phyloP scores from a whole-genome alignment of 441 rosid species.

The Corymbia citriodora region DNA sequence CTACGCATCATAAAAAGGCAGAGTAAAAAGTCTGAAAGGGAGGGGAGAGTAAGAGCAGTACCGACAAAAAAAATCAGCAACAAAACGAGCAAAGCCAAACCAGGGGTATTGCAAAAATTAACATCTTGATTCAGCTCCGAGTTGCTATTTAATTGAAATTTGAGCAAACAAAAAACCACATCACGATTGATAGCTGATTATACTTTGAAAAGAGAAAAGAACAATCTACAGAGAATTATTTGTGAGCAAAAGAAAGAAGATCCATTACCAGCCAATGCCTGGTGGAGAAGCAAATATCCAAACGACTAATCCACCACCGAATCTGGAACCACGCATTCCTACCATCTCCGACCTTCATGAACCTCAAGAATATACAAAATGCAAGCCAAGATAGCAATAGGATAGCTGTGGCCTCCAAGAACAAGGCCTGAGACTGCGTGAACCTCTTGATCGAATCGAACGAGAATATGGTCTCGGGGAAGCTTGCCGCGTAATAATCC shows the following conservation, averaged over 20 bases:
- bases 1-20: too few species aligned
- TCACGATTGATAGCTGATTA: neutral
- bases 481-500: conserved; percentile 29
- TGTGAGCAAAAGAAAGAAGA: neutral
- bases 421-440: conserved; percentile 90
- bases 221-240: neutral
- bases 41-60: neutral
- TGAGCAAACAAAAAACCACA: neutral
- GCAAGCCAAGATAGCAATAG: conserved; percentile 74
- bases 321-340: conserved; percentile 61
- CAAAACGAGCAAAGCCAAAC: neutral
- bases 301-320: conserved; percentile 93
- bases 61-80: neutral
- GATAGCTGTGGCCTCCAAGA: conserved; percentile 81
- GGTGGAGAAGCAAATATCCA: conserved; percentile 90
- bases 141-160: neutral
- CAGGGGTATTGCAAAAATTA: neutral
- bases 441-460: conserved; percentile 76
- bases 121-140: neutral
- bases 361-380: conserved; percentile 71
- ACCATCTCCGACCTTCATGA: conserved; percentile 75
- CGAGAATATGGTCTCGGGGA: conserved; percentile 61
- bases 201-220: neutral
- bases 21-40: neutral
- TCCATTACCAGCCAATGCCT: conserved; percentile 86